A percentile compares a stretch with the other conserved stretches of the same genome.
Conservation (phyloP, 305 asterid genomes). For the Caryopteris hybrid region DNA sequence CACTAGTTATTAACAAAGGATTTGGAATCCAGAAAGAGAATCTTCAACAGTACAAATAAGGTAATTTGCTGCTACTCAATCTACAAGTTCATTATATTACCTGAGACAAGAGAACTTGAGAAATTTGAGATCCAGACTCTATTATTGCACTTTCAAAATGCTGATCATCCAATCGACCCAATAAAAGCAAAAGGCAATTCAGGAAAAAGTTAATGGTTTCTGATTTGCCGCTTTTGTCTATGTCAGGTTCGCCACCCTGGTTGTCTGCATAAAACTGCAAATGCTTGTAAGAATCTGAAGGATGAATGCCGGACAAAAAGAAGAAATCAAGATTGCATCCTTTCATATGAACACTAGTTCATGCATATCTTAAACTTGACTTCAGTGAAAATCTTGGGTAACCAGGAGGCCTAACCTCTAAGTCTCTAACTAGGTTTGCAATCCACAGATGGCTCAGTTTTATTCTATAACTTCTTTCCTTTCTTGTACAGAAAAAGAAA, state of each 20-base stretch:
- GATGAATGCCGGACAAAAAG: constrained; percentile 18
- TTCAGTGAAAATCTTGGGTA: constrained; percentile 1
- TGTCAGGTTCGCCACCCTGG: constrained; percentile 45
- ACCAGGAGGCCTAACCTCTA: constrained; percentile 4
- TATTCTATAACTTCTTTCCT: neutral
- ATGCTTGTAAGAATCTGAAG: constrained; percentile 22
- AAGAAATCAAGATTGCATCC: neutral
- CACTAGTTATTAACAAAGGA: neutral
- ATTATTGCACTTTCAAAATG: constrained; percentile 51
- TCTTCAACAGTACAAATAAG: neutral
- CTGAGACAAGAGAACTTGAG: constrained; percentile 71
- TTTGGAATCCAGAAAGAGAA: neutral
- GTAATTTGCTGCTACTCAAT: constrained; percentile 6
- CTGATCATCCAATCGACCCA: constrained; percentile 68
- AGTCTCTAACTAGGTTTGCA: neutral
- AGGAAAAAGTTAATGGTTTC: constrained; percentile 73
- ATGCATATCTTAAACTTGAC: neutral
- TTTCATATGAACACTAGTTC: neutral
- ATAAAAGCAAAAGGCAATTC: constrained; percentile 73
- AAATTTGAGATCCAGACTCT: constrained; percentile 66
- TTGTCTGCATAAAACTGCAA: constrained; percentile 73
- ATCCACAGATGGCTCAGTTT: neutral
- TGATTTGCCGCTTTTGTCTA: constrained; percentile 45
- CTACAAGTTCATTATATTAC: constrained; percentile 33
- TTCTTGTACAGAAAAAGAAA: neutral